Conservation (phyloP, 1,284 basidiomycete genomes). For the Afroboletus lepidellus region DNA sequence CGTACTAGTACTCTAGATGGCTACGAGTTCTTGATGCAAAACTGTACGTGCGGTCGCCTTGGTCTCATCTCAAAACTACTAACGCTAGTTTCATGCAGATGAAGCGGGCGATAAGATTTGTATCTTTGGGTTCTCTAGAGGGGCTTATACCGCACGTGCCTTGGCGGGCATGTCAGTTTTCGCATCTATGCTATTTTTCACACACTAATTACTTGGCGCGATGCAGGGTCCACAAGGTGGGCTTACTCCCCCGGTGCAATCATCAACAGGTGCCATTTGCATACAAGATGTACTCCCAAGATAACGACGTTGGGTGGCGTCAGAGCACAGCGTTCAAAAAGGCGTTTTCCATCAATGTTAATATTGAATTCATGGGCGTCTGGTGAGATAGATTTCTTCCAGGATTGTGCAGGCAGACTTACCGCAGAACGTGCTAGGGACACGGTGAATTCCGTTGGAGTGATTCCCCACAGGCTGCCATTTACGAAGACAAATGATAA, state of each 20-base stretch:
- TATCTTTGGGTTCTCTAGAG: conserved; percentile 52
- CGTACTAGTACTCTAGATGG: conserved; percentile 37
- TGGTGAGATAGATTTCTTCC: conserved; percentile 41
- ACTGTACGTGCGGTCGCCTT: conserved; percentile 38
- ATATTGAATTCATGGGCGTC: conserved; percentile 60
- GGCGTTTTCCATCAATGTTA: conserved; percentile 57
- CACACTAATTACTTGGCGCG: conserved; percentile 14
- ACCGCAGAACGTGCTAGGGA: conserved; percentile 44
- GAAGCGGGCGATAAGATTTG: conserved; percentile 43
- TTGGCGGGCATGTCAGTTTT: conserved; percentile 44
- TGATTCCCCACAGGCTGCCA: conserved; percentile 54
- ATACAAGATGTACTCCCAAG: conserved; percentile 62
- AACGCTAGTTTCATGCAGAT: conserved; percentile 28
- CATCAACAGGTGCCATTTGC: conserved; percentile 68
- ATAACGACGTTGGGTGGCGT: conserved; percentile 49
- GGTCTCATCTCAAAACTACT: neutral
- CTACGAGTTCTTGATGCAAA: conserved; percentile 62
- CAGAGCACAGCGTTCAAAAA: conserved; percentile 62
- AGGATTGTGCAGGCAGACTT: neutral
- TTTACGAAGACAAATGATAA: conserved; percentile 47
- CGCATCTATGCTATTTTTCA: conserved; percentile 3
- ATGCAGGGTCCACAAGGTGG: conserved; percentile 52
- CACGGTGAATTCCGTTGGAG: conserved; percentile 58
- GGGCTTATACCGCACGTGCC: conserved; percentile 56
- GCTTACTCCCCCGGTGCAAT: conserved; percentile 42